These are phyloP conservation scores for Rhytidhysteron rufulum DNA, from an alignment of 2,329 filamentous ascomycete species.

Conservation along the genomic window DNA sequence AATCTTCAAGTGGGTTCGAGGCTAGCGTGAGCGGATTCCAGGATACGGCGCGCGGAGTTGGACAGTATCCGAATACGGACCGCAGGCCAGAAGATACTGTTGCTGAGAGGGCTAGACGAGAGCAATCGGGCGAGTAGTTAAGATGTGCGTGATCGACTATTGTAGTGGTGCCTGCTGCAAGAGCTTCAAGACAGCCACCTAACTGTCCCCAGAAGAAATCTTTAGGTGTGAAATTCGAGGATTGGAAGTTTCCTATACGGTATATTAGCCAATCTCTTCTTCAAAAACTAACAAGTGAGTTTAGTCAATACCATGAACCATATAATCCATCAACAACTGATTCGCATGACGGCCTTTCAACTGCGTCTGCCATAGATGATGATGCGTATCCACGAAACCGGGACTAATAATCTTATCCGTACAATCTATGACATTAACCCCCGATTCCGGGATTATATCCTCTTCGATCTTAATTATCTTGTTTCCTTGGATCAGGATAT, in stretches of 20 bases:
- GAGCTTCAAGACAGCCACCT: conserved; percentile 45
- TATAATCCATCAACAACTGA: conserved; percentile 44
- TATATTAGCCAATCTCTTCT: conserved; percentile 2
- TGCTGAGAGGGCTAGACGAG: conserved; percentile 35
- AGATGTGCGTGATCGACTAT: conserved; percentile 53
- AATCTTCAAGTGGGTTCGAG: conserved; percentile 45
- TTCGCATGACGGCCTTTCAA: conserved; percentile 53
- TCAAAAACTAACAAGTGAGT: conserved; percentile 5
- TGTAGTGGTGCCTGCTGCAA: conserved; percentile 54
- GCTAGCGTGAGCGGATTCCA: conserved; percentile 48
- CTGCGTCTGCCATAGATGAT: conserved; percentile 47
- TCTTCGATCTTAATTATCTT: conserved; percentile 30
- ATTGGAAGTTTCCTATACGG: conserved; percentile 34
- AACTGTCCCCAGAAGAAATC: conserved; percentile 28
- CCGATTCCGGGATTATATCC: conserved; percentile 18
- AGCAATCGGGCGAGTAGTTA: conserved; percentile 32
- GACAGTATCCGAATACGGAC: conserved; percentile 40
- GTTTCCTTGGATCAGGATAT: conserved; percentile 31
- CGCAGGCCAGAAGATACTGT: conserved; percentile 45
- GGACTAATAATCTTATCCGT: conserved; percentile 49
- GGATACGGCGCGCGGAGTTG: conserved; percentile 24
- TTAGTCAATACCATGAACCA: conserved; percentile 28
- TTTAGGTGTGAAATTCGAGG: conserved; percentile 21
- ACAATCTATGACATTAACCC: conserved; percentile 46
- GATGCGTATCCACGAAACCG: conserved; percentile 54